Evolutionary conservation across 805 yeast genomes (phyloP), one percentile per base, ranked within the genome.

Genomic region (Lachancea sp.): DNA sequence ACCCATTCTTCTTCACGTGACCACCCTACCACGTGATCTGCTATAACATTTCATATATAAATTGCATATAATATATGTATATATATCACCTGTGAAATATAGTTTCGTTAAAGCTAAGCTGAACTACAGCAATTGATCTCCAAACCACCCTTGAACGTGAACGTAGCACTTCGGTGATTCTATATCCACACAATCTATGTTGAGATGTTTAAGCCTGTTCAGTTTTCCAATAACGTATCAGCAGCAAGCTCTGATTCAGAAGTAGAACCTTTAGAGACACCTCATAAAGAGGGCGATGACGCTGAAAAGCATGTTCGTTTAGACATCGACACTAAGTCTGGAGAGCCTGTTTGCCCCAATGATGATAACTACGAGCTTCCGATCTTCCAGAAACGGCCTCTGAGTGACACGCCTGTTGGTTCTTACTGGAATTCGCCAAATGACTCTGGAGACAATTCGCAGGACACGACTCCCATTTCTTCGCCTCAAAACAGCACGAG

Each of bases 331-430:
- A 37, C 44, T 9, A 44, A 42, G 17, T 41, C 41, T 11, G 33
- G 32, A 17, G 25, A 22, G 8, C 35, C 44, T 13, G 26, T 27
- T 16, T 41, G 38, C 2, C 39, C 45, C 17, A 44, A 34, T 15
- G 47, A 39, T 15, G 44, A 44, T 20, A 31, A 32, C 12, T 43
- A 41, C 19, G 46, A 44, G 20, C 52, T 60, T 10, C 84, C 85
- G 0, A 79, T 69, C 45, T 84, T 84, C 64, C 79, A 82, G 57
- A 80, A 77, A 60, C 68, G 89, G 38, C 93, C 93, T 0, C 66
- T 79, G 43, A 80, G 82, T 36, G 93, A 84, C 56, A 84, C 93
- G 0, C 93, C 93, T 0, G 72, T 81, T 1, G 74, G 74, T 10
- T 78, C 84, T 26, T 68, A 71, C 2, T 67, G 73, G 57, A 66